These are phyloP conservation scores for Annulohypoxylon stygium DNA, from an alignment of 495 filamentous ascomycete genomes.

Conservation along the genomic window DNA sequence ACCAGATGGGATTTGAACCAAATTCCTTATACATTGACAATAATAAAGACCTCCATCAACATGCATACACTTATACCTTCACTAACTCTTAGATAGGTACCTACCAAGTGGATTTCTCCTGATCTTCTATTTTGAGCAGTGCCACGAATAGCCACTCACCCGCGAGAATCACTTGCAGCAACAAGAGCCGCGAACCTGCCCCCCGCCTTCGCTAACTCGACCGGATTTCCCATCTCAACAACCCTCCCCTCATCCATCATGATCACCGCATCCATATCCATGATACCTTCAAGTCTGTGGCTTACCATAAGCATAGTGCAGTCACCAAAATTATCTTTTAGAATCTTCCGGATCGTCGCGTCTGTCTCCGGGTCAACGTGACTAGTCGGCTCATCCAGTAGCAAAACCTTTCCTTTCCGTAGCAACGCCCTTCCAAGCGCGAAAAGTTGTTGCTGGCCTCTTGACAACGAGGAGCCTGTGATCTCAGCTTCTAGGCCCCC, in stretches of 20 bases:
- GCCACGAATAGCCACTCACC: background rate
- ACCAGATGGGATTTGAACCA: no score
- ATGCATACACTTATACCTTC: no score
- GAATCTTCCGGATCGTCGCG: background rate
- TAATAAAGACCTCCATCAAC: no score
- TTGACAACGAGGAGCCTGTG: background rate
- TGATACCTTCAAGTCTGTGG: background rate
- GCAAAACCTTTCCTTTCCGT: background rate
- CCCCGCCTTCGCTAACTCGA: background rate
- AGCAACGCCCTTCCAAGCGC: background rate
- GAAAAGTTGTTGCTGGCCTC: background rate
- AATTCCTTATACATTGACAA: no score
- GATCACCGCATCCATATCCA: background rate
- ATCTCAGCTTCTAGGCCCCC: background rate
- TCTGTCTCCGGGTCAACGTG: conserved; percentile 1
- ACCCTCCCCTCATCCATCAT: conserved; percentile 8
- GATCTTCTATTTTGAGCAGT: no score
- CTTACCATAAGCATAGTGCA: conserved; percentile 4
- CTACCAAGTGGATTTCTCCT: no score
- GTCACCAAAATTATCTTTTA: background rate
- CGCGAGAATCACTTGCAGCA: background rate
- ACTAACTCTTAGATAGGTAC: background rate
- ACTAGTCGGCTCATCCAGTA: conserved; percentile 1
- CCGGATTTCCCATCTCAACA: conserved; percentile 2
- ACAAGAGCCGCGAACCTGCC: background rate